Conservation (phyloP, 495 filamentous ascomycete species). For the Podospora pseudocomata region DNA sequence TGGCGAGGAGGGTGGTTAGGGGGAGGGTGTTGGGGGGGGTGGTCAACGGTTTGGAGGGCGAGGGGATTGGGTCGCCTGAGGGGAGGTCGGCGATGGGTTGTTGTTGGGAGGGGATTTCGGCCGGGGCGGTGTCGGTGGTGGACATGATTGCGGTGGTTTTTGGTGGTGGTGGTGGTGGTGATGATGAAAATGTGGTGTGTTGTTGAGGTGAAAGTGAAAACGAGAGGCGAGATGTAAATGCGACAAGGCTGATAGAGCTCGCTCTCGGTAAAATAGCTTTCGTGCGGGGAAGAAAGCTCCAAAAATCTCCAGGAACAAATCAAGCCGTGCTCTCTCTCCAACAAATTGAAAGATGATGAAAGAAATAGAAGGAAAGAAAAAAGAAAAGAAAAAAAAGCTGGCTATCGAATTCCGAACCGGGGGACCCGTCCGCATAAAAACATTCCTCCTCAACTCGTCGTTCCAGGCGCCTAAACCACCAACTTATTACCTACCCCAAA, state of each 20-base stretch:
- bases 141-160: slow-evolving; percentile 13
- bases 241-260: background rate
- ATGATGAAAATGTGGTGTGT: background rate
- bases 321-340: too few relatives aligned
- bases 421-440: background rate
- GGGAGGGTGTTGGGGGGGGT: slow-evolving; percentile 31
- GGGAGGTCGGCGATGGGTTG: slow-evolving; percentile 36
- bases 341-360: background rate
- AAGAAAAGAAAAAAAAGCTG: background rate
- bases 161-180: background rate
- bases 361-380: background rate
- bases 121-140: slow-evolving; percentile 20
- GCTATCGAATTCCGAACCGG: background rate
- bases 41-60: slow-evolving; percentile 38
- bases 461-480: background rate
- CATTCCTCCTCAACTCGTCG: background rate
- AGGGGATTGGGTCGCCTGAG: slow-evolving; percentile 37
- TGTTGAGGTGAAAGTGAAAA: background rate
- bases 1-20: slow-evolving; percentile 32
- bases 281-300: background rate
- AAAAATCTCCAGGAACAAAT: background rate
- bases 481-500: background rate
- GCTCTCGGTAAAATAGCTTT: background rate
- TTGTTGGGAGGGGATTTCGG: slow-evolving; percentile 17
- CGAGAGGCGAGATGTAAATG: background rate